These are phyloP conservation scores for Metschnikowia vanudenii DNA, from an alignment of 805 yeast species.

Conservation along the genomic window DNA sequence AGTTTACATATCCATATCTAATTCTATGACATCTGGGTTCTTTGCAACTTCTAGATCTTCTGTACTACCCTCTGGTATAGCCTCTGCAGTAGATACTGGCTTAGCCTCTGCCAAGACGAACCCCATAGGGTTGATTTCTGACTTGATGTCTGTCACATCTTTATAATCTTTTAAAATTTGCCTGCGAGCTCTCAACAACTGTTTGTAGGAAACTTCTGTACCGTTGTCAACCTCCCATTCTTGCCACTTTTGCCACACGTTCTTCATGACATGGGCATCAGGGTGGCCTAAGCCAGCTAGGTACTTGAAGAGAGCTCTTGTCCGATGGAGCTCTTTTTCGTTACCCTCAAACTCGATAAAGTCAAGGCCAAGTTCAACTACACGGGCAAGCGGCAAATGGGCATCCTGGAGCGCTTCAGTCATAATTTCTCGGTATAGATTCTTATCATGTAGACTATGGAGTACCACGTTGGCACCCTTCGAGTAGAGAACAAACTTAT, in stretches of 20 bases:
- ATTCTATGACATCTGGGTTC: constrained; percentile 64
- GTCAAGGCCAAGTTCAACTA: constrained; percentile 45
- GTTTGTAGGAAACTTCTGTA: constrained; percentile 65
- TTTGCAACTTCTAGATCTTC: neutral
- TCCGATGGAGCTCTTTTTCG: constrained; percentile 55
- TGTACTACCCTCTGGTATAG: no score
- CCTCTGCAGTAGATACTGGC: constrained; percentile 12
- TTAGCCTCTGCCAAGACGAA: constrained; percentile 42
- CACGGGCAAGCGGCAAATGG: constrained; percentile 41
- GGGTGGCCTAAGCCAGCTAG: constrained; percentile 27
- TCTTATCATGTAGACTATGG: constrained; percentile 18
- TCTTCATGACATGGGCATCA: constrained; percentile 13
- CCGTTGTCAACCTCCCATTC: constrained; percentile 73
- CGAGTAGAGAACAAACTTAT: constrained; percentile 25
- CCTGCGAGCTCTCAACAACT: constrained; percentile 65
- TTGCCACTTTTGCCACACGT: constrained; percentile 68
- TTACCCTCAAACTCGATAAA: constrained; percentile 59
- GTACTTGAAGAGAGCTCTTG: constrained; percentile 57
- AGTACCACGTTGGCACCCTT: constrained; percentile 10
- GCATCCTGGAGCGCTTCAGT: constrained; percentile 42
- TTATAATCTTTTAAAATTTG: constrained; percentile 26
- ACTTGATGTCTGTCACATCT: constrained; percentile 11
- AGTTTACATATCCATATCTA: constrained; percentile 45
- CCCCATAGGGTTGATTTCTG: constrained; percentile 41
- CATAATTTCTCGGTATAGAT: constrained; percentile 36